Conservation (phyloP, 2,329 filamentous ascomycete genomes). For the Alternaria arborescens region DNA sequence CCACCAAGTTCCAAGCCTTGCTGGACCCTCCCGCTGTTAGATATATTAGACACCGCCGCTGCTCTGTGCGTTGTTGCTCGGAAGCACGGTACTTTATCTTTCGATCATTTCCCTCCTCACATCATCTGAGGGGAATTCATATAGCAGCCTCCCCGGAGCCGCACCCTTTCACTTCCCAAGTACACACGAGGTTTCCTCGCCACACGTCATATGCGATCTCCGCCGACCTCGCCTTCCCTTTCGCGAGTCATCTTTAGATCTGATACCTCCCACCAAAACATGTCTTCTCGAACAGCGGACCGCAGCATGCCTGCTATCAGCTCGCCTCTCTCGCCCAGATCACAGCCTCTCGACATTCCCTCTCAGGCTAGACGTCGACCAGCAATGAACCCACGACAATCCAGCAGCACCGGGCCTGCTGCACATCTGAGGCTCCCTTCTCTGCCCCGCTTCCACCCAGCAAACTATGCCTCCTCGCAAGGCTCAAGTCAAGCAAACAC, state of each 20-base stretch:
- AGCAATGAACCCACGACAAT: constrained; percentile 44
- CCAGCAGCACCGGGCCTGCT: constrained; percentile 45
- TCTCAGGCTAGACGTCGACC: constrained; percentile 46
- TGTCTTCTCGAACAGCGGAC: constrained; percentile 38
- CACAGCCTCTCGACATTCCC: constrained; percentile 48
- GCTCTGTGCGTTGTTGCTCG: constrained; percentile 29
- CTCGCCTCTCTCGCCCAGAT: constrained; percentile 47
- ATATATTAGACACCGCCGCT: constrained; percentile 43
- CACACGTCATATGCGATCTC: constrained; percentile 41
- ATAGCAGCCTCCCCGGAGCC: constrained; percentile 14
- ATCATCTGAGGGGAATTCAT: constrained; percentile 8
- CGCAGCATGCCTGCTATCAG: constrained; percentile 44
- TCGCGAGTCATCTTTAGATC: constrained; percentile 31
- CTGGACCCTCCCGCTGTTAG: constrained; percentile 41
- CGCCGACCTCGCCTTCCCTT: constrained; percentile 32
- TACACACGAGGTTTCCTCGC: constrained; percentile 28
- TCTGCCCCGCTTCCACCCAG: constrained; percentile 62
- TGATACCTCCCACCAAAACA: constrained; percentile 30
- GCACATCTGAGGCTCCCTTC: constrained; percentile 57
- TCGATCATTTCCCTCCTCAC: constrained; percentile 16
- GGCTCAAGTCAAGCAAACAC: constrained; percentile 50
- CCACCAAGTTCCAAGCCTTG: constrained; percentile 38
- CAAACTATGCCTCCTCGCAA: constrained; percentile 57
- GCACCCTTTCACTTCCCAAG: constrained; percentile 6
- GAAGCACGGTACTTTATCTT: constrained; percentile 18